Conservation (phyloP, 257 asterid genomes). For the Dorcoceras hygrometricum region DNA sequence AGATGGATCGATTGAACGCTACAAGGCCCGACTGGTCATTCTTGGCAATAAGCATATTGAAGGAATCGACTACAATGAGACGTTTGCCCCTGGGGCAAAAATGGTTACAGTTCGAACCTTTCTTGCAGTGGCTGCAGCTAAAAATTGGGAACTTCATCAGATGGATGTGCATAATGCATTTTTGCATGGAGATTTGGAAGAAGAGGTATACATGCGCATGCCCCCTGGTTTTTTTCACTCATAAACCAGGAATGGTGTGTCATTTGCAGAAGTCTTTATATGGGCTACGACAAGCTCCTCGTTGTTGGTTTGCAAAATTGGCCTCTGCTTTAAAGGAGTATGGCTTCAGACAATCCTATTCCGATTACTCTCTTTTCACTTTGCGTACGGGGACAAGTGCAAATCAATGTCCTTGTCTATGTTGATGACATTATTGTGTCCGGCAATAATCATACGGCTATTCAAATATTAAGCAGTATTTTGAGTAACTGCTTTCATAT, state of each 20-base stretch:
- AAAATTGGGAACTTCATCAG: constrained; percentile 6
- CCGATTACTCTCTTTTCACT: neutral
- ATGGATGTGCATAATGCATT: constrained; percentile 18
- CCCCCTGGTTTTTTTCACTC: neutral
- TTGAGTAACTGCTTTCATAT: neutral
- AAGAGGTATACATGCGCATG: neutral
- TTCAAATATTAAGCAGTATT: neutral
- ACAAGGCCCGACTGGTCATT: constrained; percentile 6
- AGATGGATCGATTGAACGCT: neutral
- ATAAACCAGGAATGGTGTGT: neutral
- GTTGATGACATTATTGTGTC: too few relatives aligned
- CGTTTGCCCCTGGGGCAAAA: neutral
- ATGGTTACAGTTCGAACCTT: neutral
- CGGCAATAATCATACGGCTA: neutral
- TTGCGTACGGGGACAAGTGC: too few relatives aligned
- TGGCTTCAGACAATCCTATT: neutral
- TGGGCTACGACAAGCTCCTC: constrained; percentile 3
- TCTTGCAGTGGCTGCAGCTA: neutral
- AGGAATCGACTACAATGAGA: constrained; percentile 8
- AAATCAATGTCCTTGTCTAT: too few relatives aligned
- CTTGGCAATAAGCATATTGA: too few relatives aligned
- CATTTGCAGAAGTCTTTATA: neutral
- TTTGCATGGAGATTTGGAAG: constrained; percentile 9
- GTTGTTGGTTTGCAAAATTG: constrained; percentile 3
- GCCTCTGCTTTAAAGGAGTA: neutral